Percentiles rank a stretch among this genome's conserved stretches.
phyloP scores from a whole-genome alignment of 192 early-diverging fungal genomes.

The Mortierella antarctica region DNA sequence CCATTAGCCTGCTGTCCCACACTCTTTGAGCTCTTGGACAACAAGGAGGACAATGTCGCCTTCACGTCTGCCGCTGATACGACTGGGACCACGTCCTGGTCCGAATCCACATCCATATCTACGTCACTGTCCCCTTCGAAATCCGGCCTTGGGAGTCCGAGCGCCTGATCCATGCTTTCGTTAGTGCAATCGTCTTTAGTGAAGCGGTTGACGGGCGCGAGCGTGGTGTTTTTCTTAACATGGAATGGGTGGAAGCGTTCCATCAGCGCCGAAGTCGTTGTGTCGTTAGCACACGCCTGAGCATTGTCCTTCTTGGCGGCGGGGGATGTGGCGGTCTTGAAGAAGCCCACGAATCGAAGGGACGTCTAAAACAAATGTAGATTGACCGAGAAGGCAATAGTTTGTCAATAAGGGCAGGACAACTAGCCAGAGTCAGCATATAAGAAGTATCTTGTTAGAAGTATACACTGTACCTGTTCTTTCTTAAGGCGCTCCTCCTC shows the following conservation, averaged over 20 bases:
- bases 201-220: conserved; percentile 60
- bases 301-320: conserved; percentile 37
- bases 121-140: neutral
- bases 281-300: conserved; percentile 11
- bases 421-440: neutral
- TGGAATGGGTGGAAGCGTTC: conserved; percentile 70
- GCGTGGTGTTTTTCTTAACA: conserved; percentile 58
- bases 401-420: conserved; percentile 1
- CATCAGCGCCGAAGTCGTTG: conserved; percentile 22
- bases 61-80: neutral
- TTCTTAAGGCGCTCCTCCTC: conserved; percentile 40
- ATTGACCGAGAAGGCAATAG: too few relatives aligned
- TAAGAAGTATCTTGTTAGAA: neutral
- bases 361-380: conserved; percentile 32
- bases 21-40: neutral
- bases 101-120: conserved; percentile 40
- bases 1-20: too few relatives aligned
- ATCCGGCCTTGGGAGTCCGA: conserved; percentile 6
- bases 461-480: conserved; percentile 22
- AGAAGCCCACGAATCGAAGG: conserved; percentile 54
- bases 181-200: conserved; percentile 5
- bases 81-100: neutral
- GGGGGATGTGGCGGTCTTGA: conserved; percentile 20
- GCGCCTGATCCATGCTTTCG: conserved; percentile 21
- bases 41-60: conserved; percentile 6